Evolutionary conservation across 2,329 filamentous ascomycete species (phyloP), one percentile per base, ranked within the genome.

Genomic region (Fusarium cyanostomum): DNA sequence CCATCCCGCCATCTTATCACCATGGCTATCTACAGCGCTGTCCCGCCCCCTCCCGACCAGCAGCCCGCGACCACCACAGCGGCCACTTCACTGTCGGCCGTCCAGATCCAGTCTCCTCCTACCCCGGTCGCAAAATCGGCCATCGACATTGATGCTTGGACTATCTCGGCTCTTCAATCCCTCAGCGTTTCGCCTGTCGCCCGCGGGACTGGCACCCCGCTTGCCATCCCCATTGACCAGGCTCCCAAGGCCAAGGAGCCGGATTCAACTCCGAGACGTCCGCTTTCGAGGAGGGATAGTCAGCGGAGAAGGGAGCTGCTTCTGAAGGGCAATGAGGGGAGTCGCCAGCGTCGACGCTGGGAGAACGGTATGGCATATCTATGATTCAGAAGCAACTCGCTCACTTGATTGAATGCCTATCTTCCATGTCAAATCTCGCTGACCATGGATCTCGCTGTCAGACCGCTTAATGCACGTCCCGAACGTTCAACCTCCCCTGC

Each of bases 261-360:
- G 42, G 71, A 72, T 10, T 75, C 39, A 12, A 43, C 77, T 54
- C 80, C 75, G 60, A 80, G 74, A 60, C 81, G 79, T 52, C 84
- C 78, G 51, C 80, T 73, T 1, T 82, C 82, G 15, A 76, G 78
- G 28, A 75, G 82, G 74, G 90, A 87, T 62, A 86, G 83, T 67
- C 75, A 82, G 75, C 78, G 79, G 52, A 79, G 85, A 48, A 88
- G 94, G 15, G 92, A 97, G 66, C 86, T 88, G 3, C 73, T 96
- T 49, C 81, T 95, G 28, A 96, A 93, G 79, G 94, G 94, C 54
- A 96, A 96, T 68, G 93, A 97, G 76, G 94, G 94, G 30, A 94
- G 88, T 70, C 86, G 94, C 31, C 89, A 94, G 71, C 84, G 94
- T 45, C 89, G 94, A 70, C 85, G 94, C 53, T 98, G 94, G 93